Evolutionary conservation across 129 eudicot species (phyloP).

Genomic region (Daucus carota): DNA sequence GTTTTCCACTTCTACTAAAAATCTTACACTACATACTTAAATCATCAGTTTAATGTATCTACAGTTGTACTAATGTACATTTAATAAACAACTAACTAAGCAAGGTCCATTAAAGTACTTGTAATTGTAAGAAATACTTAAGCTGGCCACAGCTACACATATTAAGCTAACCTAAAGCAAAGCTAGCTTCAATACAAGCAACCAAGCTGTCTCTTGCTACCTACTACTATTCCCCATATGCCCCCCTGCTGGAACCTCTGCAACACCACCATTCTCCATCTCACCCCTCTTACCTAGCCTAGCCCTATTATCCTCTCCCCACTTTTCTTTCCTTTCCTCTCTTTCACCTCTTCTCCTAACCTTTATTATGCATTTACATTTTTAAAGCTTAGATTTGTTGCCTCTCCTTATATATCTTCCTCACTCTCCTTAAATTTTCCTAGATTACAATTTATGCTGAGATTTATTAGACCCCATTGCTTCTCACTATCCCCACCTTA

Average conservation of each 20-base stretch:
- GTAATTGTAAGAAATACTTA: too few relatives aligned
- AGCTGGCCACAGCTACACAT: neutral
- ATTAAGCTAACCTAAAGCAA: neutral
- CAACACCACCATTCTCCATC: conserved; percentile 21
- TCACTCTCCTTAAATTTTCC: neutral
- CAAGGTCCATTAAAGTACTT: too few relatives aligned
- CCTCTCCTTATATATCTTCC: neutral
- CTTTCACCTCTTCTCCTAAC: neutral
- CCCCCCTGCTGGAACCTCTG: conserved; percentile 39
- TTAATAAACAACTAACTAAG: too few relatives aligned
- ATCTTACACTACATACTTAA: neutral
- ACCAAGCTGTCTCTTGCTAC: conserved; percentile 69
- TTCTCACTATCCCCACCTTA: neutral
- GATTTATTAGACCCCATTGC: neutral
- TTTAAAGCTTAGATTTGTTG: neutral
- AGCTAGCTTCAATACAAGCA: conserved; percentile 51
- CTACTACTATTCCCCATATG: conserved; percentile 38
- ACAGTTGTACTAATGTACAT: too few relatives aligned
- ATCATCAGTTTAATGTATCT: too few relatives aligned
- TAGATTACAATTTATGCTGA: neutral
- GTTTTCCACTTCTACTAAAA: conserved; percentile 32
- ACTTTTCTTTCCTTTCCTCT: neutral
- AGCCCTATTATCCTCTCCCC: neutral
- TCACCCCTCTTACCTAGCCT: neutral
- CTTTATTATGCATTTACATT: neutral